phyloP scores from a whole-genome alignment of 2,329 filamentous ascomycete genomes.

The Periconia sp. region DNA sequence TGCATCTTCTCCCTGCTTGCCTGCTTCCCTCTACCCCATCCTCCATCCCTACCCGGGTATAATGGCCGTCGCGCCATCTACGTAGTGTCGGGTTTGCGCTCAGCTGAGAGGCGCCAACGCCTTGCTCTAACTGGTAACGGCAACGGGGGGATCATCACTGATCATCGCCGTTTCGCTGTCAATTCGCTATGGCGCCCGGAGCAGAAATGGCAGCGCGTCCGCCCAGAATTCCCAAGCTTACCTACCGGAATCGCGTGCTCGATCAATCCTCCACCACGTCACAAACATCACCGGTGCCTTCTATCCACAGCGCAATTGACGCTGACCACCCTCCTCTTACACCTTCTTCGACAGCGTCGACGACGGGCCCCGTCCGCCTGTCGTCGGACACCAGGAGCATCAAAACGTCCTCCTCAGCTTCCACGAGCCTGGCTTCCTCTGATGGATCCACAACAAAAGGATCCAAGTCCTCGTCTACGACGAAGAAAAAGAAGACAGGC shows the following conservation, averaged over 20 bases:
- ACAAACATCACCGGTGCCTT: slow-evolving; percentile 1
- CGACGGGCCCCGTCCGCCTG: slow-evolving; percentile 1
- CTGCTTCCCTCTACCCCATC: neutral
- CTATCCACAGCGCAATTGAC: slow-evolving; percentile 4
- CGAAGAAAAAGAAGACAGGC: slow-evolving; percentile 41
- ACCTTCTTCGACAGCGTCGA: slow-evolving; percentile 8
- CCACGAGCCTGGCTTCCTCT: slow-evolving; percentile 43
- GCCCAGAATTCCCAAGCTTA: slow-evolving; percentile 42
- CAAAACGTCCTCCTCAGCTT: slow-evolving; percentile 21
- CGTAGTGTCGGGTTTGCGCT: slow-evolving; percentile 5
- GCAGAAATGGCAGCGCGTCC: slow-evolving; percentile 33
- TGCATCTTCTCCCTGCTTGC: neutral
- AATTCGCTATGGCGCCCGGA: slow-evolving; percentile 33
- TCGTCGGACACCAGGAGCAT: slow-evolving; percentile 24
- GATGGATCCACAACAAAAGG: slow-evolving; percentile 33
- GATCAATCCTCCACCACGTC: slow-evolving; percentile 21
- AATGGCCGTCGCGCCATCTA: slow-evolving; percentile 12
- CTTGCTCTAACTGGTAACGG: slow-evolving; percentile 20
- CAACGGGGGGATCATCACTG: slow-evolving; percentile 26
- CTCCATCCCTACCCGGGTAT: neutral
- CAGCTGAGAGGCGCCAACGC: slow-evolving; percentile 12
- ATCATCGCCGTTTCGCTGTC: slow-evolving; percentile 29
- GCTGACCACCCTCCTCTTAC: slow-evolving; percentile 6
- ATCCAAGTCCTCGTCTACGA: slow-evolving; percentile 30
- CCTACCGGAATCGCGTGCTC: slow-evolving; percentile 40